Evolutionary conservation across 2,329 filamentous ascomycete genomes (phyloP).

Genomic region (Cytospora chrysosperma): DNA sequence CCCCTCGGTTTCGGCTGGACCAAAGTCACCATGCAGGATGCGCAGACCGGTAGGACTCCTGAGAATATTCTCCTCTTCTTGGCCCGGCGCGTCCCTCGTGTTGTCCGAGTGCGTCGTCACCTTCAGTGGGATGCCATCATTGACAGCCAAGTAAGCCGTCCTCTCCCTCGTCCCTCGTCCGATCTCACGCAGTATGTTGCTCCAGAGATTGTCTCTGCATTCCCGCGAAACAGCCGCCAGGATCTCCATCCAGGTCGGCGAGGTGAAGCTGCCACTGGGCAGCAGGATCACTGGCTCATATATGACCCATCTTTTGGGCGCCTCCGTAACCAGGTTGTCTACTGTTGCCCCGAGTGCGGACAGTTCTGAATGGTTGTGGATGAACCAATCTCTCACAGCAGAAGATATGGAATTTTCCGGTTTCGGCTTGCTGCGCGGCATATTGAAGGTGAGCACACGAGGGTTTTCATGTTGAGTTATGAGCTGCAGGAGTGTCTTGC

Average conservation of each 20-base stretch:
- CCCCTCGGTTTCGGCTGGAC: conserved; percentile 40
- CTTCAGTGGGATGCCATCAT: conserved; percentile 59
- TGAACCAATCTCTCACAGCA: conserved; percentile 39
- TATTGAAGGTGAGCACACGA: neutral
- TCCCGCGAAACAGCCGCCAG: conserved; percentile 32
- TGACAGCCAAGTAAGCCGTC: conserved; percentile 59
- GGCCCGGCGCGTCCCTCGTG: neutral
- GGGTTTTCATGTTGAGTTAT: neutral
- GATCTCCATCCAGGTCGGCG: conserved; percentile 39
- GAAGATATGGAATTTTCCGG: conserved; percentile 37
- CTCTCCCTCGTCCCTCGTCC: conserved; percentile 39
- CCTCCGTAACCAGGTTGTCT: conserved; percentile 37
- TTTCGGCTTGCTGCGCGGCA: conserved; percentile 31
- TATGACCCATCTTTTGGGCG: conserved; percentile 58
- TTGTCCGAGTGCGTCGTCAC: conserved; percentile 18
- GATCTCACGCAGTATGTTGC: conserved; percentile 46
- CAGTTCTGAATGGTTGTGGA: neutral
- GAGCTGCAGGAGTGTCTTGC: conserved; percentile 5
- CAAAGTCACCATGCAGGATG: conserved; percentile 74
- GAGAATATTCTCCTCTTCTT: conserved; percentile 62
- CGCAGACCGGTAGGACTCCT: conserved; percentile 70
- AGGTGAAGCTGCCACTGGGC: conserved; percentile 56
- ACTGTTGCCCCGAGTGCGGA: conserved; percentile 5
- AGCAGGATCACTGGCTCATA: conserved; percentile 63
- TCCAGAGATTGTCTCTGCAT: conserved; percentile 44